Evolutionary conservation across 805 yeast species (phyloP).

Genomic region (Cyberlindnera sargentensis): DNA sequence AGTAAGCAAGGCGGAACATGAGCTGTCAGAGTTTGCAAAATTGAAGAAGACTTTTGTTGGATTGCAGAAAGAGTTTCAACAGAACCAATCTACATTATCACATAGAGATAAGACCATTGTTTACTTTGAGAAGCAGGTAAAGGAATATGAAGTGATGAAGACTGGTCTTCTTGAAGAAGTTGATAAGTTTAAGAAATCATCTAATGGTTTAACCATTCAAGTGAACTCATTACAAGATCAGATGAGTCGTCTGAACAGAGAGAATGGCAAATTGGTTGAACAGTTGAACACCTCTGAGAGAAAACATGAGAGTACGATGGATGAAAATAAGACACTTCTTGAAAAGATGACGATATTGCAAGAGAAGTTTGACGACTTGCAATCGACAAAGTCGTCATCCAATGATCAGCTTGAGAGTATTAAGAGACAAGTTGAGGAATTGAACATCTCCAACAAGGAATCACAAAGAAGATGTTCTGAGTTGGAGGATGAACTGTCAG

Average conservation of each 20-base stretch:
- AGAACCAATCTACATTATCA: conserved; percentile 11
- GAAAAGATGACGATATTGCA: conserved; percentile 35
- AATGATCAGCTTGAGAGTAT: conserved; percentile 40
- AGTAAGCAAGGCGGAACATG: conserved; percentile 12
- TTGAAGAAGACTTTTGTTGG: conserved; percentile 17
- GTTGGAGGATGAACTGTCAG: conserved; percentile 77
- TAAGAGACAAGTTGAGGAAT: conserved; percentile 68
- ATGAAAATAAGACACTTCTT: conserved; percentile 33
- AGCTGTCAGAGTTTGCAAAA: conserved; percentile 13
- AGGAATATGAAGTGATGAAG: conserved; percentile 27
- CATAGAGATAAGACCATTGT: conserved; percentile 33
- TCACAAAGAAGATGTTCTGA: conserved; percentile 51
- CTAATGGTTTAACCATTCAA: conserved; percentile 23
- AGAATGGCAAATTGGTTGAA: conserved; percentile 27
- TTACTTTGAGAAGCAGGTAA: conserved; percentile 34
- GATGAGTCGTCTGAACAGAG: conserved; percentile 26
- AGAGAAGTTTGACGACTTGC: conserved; percentile 31
- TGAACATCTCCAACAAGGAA: conserved; percentile 61
- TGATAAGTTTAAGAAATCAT: conserved; percentile 18
- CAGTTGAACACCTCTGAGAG: conserved; percentile 35
- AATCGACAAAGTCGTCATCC: conserved; percentile 28
- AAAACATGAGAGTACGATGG: conserved; percentile 28
- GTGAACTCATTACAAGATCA: conserved; percentile 27
- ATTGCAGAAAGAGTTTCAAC: conserved; percentile 17
- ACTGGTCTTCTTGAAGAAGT: conserved; percentile 19